A percentile compares a stretch with the other conserved stretches of the same genome.
These are phyloP conservation scores for Carex sylvatica DNA, from an alignment of 202 grass and related monocot species.

Conservation along the genomic window DNA sequence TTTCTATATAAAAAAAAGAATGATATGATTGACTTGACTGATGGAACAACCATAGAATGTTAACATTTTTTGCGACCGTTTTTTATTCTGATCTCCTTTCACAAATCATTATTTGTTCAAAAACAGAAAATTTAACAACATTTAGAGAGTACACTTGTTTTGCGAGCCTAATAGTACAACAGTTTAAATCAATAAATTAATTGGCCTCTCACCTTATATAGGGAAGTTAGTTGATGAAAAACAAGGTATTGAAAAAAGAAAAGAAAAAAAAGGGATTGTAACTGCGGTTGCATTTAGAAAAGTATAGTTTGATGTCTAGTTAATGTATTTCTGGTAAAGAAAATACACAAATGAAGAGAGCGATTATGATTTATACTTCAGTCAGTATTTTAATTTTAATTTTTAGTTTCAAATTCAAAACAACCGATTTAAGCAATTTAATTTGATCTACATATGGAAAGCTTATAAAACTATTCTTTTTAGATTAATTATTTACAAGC, in stretches of 20 bases:
- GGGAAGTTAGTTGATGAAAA: not conserved
- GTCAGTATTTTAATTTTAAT: too few relatives aligned
- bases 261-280: too few relatives aligned
- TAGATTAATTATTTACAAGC: too few relatives aligned
- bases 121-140: constrained; percentile 1
- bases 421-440: not conserved
- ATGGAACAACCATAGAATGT: not conserved
- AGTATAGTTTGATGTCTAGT: too few relatives aligned
- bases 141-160: constrained; percentile 13
- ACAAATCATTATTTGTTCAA: constrained; percentile 4
- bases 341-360: too few relatives aligned
- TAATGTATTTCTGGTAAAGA: too few relatives aligned
- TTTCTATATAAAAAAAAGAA: not conserved
- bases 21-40: not conserved
- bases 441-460: not conserved
- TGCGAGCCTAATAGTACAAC: not conserved
- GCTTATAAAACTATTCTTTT: not conserved
- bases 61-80: not conserved
- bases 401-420: not conserved
- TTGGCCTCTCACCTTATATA: not conserved
- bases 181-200: not conserved
- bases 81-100: not conserved
- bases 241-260: too few relatives aligned
- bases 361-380: too few relatives aligned
- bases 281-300: too few relatives aligned